A percentile compares a stretch with the other conserved stretches of the same genome.
Conservation (phyloP, 805 yeast species). For the Candida anglica region DNA sequence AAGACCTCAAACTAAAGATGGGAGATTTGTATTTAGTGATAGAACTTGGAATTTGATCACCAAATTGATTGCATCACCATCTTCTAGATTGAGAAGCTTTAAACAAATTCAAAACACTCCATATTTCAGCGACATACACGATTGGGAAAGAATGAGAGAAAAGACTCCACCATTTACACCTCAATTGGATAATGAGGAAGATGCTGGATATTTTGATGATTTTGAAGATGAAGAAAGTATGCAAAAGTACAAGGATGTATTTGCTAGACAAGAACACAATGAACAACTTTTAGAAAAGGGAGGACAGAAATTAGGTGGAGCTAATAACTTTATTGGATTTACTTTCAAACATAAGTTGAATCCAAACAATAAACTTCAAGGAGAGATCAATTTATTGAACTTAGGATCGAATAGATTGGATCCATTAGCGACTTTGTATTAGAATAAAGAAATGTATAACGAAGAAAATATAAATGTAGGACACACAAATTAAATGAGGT, state of each 20-base stretch:
- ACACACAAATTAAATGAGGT: neutral
- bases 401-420: slow-evolving; percentile 28
- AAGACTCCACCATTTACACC: slow-evolving; percentile 94
- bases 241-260: slow-evolving; percentile 96
- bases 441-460: slow-evolving; percentile 22
- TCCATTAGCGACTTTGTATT: slow-evolving; percentile 43
- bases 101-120: slow-evolving; percentile 76
- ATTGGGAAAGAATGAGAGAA: slow-evolving; percentile 67
- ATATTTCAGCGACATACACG: slow-evolving; percentile 73
- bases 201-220: slow-evolving; percentile 98
- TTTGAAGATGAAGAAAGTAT: slow-evolving; percentile 93
- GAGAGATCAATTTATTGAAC: slow-evolving; percentile 34
- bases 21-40: slow-evolving; percentile 88
- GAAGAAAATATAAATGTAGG: slow-evolving; percentile 19
- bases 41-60: slow-evolving; percentile 91
- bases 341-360: slow-evolving; percentile 84
- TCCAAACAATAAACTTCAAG: slow-evolving; percentile 46
- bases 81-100: slow-evolving; percentile 69
- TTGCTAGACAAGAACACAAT: slow-evolving; percentile 84
- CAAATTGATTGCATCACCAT: slow-evolving; percentile 75
- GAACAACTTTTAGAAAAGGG: slow-evolving; percentile 72
- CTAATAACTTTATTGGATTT: slow-evolving; percentile 79
- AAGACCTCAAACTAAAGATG: slow-evolving; percentile 89
- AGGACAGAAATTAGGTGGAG: slow-evolving; percentile 30
- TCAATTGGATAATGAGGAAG: slow-evolving; percentile 93